Conservation (phyloP, 495 filamentous ascomycete species). For the Penicillium argentinense region DNA sequence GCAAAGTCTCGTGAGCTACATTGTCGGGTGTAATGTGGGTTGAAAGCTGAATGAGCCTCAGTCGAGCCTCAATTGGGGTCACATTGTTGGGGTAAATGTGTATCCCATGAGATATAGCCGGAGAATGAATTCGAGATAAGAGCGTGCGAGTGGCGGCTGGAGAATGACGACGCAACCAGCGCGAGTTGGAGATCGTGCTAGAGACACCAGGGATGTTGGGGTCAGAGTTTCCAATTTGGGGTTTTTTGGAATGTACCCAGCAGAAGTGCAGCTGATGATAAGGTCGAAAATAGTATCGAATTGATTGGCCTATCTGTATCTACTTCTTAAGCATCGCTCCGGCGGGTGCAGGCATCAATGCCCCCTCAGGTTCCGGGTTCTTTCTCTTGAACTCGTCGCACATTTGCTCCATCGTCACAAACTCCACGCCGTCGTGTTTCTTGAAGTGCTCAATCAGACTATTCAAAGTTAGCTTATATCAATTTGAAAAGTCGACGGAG, state of each 20-base stretch:
- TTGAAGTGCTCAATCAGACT: constrained; percentile 71
- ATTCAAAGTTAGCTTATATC: neutral
- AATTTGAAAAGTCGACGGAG: neutral
- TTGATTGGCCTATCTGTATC: neutral
- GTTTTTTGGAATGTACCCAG: neutral
- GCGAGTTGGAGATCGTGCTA: neutral
- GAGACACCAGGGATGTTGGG: neutral
- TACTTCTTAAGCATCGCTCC: constrained; percentile 19
- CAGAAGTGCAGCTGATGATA: too few relatives aligned
- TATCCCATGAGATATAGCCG: too few relatives aligned
- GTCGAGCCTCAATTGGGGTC: too few relatives aligned
- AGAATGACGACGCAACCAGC: neutral
- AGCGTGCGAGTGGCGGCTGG: neutral
- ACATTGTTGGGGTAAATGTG: neutral
- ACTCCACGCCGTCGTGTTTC: constrained; percentile 69
- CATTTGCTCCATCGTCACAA: constrained; percentile 68
- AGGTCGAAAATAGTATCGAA: too few relatives aligned
- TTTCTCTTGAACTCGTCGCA: constrained; percentile 59
- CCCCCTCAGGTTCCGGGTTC: constrained; percentile 24
- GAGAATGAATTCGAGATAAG: neutral
- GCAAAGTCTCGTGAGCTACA: too few relatives aligned
- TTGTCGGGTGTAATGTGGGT: too few relatives aligned
- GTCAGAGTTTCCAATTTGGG: neutral
- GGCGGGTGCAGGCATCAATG: constrained; percentile 25
- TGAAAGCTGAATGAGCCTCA: too few relatives aligned